Percentiles rank a stretch among this genome's conserved stretches.
Conservation (phyloP, 148 eudicot genomes). For the Fagopyrum esculentum region DNA sequence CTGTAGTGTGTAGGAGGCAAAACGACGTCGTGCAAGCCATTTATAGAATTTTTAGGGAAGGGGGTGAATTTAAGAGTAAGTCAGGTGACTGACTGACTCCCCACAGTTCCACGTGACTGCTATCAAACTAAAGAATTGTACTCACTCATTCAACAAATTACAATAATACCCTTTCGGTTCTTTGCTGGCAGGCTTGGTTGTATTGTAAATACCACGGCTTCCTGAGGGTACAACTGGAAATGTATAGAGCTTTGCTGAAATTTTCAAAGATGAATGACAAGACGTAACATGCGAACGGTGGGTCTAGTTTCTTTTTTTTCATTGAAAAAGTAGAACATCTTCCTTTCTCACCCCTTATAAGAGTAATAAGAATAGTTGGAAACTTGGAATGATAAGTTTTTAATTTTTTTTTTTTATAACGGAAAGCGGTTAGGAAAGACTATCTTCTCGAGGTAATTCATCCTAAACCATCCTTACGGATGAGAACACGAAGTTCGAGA, state of each 20-base stretch:
- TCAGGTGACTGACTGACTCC: not conserved
- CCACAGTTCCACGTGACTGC: too few relatives aligned
- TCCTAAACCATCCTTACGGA: too few relatives aligned
- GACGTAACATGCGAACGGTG: not conserved
- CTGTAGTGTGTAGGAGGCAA: not conserved
- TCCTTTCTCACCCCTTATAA: too few relatives aligned
- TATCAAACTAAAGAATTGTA: not conserved
- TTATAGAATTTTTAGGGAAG: not conserved
- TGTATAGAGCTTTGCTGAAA: not conserved
- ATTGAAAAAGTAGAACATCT: too few relatives aligned
- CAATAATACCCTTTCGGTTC: not conserved
- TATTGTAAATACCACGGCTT: not conserved
- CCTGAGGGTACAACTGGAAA: not conserved
- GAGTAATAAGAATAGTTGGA: too few relatives aligned
- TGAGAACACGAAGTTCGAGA: too few relatives aligned
- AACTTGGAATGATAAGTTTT: too few relatives aligned
- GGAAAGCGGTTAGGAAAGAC: too few relatives aligned
- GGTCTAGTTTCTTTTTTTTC: not conserved
- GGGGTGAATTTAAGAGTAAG: not conserved
- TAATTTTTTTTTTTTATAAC: too few relatives aligned
- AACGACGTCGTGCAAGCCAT: not conserved
- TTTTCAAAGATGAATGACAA: not conserved
- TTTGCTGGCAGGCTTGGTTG: not conserved
- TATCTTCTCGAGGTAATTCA: too few relatives aligned
- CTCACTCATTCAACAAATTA: not conserved